These are phyloP conservation scores for Flaveria bidentis DNA, from an alignment of 129 eudicot species.

Conservation along the genomic window DNA sequence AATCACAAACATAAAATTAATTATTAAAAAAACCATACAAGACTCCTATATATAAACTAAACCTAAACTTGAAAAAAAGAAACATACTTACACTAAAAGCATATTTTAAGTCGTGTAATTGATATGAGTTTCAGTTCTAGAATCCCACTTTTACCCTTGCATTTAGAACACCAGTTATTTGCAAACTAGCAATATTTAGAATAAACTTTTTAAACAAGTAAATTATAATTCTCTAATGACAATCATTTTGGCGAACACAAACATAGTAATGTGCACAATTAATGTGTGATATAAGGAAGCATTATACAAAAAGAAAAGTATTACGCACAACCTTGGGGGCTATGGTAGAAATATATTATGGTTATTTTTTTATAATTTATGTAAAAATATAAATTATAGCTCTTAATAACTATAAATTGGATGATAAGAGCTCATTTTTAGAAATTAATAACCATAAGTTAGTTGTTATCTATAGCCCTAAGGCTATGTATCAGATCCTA, in stretches of 20 bases:
- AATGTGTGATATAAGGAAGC: neutral
- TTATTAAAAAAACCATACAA: no score
- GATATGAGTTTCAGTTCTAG: neutral
- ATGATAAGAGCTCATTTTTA: neutral
- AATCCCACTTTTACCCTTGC: neutral
- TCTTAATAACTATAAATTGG: neutral
- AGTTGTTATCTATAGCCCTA: neutral
- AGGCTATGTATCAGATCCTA: neutral
- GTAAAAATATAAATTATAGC: neutral
- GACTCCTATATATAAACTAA: no score
- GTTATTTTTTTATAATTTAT: neutral
- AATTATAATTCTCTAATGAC: neutral
- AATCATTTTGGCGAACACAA: neutral
- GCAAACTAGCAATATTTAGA: neutral
- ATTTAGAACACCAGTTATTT: neutral
- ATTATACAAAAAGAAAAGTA: neutral
- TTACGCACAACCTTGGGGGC: neutral
- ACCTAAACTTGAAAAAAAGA: no score
- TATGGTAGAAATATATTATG: neutral
- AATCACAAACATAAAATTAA: no score
- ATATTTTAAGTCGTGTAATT: neutral
- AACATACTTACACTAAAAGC: neutral
- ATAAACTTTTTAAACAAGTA: neutral
- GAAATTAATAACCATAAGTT: neutral
- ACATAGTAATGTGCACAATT: neutral